Conservation (phyloP, 371 early-diverging fungal species). For the Syncephalastrum sp. region DNA sequence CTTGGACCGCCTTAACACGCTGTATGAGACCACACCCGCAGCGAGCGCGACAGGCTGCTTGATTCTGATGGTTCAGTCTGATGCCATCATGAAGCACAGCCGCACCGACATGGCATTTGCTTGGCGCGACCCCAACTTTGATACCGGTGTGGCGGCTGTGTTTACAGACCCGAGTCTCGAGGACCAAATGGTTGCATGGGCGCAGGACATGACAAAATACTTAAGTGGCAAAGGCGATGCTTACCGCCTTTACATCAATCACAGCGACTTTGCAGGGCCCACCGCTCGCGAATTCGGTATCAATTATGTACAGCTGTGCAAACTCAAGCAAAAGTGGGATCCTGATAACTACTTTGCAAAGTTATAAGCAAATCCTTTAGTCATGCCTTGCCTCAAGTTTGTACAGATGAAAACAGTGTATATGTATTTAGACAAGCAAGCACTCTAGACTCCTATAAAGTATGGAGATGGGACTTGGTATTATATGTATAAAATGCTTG, state of each 20-base stretch:
- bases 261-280: conserved; percentile 26
- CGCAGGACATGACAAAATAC: conserved; percentile 14
- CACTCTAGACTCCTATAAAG: no score
- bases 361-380: background rate
- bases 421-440: no score
- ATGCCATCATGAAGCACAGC: conserved; percentile 19
- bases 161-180: conserved; percentile 15
- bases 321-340: conserved; percentile 31
- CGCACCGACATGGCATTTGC: conserved; percentile 25
- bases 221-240: conserved; percentile 17
- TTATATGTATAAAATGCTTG: no score
- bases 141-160: conserved; percentile 23
- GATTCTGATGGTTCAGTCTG: conserved; percentile 22
- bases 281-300: conserved; percentile 25
- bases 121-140: conserved; percentile 31
- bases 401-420: no score
- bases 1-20: conserved; percentile 12
- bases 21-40: conserved; percentile 16
- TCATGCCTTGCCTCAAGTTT: no score
- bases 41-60: conserved; percentile 17
- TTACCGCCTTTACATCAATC: conserved; percentile 27
- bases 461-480: no score
- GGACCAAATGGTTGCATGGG: conserved; percentile 18
- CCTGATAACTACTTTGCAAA: conserved; percentile 20
- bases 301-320: conserved; percentile 20